A percentile compares a stretch with the other conserved stretches of the same genome.
These are phyloP conservation scores for Lactifluus rugatus DNA, from an alignment of 768 basidiomycete genomes.

Conservation along the genomic window DNA sequence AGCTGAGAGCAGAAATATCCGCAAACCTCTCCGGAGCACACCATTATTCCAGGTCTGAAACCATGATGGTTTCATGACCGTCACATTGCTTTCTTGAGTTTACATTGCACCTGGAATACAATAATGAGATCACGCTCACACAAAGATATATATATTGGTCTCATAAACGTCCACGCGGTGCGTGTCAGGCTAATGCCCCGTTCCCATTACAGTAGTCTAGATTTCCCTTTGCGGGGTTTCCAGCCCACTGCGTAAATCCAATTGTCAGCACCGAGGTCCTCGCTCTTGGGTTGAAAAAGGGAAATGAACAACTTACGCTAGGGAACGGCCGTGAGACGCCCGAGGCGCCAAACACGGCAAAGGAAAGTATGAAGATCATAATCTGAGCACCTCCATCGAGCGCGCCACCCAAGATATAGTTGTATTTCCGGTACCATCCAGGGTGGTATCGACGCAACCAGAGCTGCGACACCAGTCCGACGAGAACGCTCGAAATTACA, in stretches of 20 bases:
- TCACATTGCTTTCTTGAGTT: background rate
- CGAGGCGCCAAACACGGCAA: slow-evolving; percentile 54
- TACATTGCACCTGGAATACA: background rate
- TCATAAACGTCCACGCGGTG: background rate
- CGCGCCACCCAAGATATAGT: slow-evolving; percentile 58
- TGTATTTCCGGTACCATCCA: slow-evolving; percentile 57
- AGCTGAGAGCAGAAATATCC: too few relatives aligned
- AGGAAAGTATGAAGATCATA: slow-evolving; percentile 54
- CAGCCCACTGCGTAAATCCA: slow-evolving; percentile 33
- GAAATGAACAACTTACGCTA: slow-evolving; percentile 1
- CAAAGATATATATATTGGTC: too few relatives aligned
- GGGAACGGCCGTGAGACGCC: slow-evolving; percentile 44
- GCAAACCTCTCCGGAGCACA: too few relatives aligned
- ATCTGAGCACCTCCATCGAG: slow-evolving; percentile 57
- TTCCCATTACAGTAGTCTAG: slow-evolving; percentile 54
- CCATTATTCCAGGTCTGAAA: too few relatives aligned
- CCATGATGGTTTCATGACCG: too few relatives aligned
- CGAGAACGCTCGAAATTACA: slow-evolving; percentile 37
- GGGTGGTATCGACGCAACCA: slow-evolving; percentile 19
- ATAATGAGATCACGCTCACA: background rate
- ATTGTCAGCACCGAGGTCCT: background rate
- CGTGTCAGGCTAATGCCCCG: slow-evolving; percentile 37
- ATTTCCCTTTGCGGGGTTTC: slow-evolving; percentile 44
- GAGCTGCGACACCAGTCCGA: slow-evolving; percentile 46
- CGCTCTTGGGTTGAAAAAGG: background rate